Percentiles rank a stretch among this genome's conserved stretches.
These are phyloP conservation scores for Carallia brachiata DNA, from an alignment of 345 rosid genomes.

Conservation along the genomic window DNA sequence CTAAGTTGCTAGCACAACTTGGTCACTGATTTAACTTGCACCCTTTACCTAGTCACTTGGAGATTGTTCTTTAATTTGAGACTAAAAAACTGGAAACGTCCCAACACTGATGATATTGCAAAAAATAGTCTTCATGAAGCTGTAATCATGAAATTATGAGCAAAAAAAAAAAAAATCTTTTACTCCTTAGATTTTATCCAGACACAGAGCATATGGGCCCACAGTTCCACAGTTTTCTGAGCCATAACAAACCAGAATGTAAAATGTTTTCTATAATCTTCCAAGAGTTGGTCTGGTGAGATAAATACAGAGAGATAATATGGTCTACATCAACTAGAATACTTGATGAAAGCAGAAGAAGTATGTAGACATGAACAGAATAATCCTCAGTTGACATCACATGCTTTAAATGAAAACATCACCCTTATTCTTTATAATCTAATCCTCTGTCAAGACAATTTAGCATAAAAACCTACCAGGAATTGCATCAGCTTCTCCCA, in stretches of 20 bases:
- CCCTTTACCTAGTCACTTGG: too few species aligned
- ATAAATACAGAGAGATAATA: conserved; percentile 9
- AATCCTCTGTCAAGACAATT: background rate
- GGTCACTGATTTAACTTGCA: too few species aligned
- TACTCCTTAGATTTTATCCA: too few species aligned
- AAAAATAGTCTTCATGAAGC: too few species aligned
- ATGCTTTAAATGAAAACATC: background rate
- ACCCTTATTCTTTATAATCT: background rate
- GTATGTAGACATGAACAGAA: conserved; percentile 5
- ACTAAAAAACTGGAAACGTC: too few species aligned
- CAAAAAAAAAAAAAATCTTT: too few species aligned
- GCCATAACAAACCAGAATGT: background rate
- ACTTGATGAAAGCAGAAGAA: background rate
- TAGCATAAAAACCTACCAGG: background rate
- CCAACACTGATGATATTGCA: too few species aligned
- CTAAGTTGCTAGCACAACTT: too few species aligned
- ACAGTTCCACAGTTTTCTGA: background rate
- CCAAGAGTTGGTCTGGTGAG: background rate
- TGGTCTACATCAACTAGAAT: background rate
- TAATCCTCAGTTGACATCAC: conserved; percentile 13
- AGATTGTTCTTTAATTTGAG: too few species aligned
- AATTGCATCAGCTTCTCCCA: conserved; percentile 5
- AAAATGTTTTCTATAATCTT: background rate
- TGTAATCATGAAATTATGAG: too few species aligned
- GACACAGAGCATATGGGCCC: too few species aligned